Evolutionary conservation across 2,329 filamentous ascomycete genomes (phyloP).

Genomic region (Penicillium paneum): DNA sequence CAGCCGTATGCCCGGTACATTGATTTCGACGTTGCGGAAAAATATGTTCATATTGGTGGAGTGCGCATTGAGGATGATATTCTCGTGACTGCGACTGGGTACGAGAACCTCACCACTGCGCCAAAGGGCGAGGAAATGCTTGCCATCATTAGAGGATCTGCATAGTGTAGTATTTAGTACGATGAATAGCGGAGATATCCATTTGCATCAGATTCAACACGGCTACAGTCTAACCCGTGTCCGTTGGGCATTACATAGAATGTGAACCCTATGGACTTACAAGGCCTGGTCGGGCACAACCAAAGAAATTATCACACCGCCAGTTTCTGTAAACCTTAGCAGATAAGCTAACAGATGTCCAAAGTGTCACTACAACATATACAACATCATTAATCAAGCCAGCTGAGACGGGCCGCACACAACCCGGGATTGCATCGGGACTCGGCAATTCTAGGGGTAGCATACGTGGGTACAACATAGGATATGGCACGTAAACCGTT

Average conservation of each 20-base stretch:
- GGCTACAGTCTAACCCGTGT: background rate
- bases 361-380: no score
- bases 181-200: background rate
- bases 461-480: no score
- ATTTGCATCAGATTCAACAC: background rate
- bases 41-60: slow-evolving; percentile 44
- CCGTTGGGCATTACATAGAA: background rate
- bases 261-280: background rate
- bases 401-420: no score
- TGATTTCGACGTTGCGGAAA: slow-evolving; percentile 38
- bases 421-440: no score
- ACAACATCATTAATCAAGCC: no score
- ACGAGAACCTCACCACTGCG: slow-evolving; percentile 69
- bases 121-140: slow-evolving; percentile 61
- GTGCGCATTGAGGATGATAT: slow-evolving; percentile 58
- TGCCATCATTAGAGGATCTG: slow-evolving; percentile 35
- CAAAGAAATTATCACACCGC: background rate
- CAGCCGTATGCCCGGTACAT: slow-evolving; percentile 36
- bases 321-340: no score
- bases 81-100: slow-evolving; percentile 65
- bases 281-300: no score
- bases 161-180: background rate
- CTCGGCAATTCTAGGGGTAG: no score
- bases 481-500: no score
- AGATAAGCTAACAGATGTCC: no score